Percentiles rank a stretch among this genome's conserved stretches.
Evolutionary conservation across 306 rosid species (phyloP).

Genomic region (Gastrolobium villosum): DNA sequence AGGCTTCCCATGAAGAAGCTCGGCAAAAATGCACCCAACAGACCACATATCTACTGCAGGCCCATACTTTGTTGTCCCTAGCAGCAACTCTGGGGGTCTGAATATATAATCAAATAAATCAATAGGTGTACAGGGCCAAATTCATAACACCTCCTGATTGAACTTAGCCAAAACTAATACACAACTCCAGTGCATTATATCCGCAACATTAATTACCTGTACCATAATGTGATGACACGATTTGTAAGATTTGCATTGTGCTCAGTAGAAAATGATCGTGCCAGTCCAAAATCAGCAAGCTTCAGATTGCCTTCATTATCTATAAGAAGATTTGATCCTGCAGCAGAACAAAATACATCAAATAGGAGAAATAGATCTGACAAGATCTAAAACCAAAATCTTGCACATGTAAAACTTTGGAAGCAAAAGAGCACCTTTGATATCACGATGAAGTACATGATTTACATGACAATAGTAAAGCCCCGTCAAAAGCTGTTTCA

Average conservation of each 20-base stretch:
- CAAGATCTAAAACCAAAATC: conserved; percentile 12
- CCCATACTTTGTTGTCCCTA: conserved; percentile 79
- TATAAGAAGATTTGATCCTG: conserved; percentile 84
- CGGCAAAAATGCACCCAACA: conserved; percentile 85
- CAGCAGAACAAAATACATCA: conserved; percentile 47
- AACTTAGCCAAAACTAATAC: conserved; percentile 20
- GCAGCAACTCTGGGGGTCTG: conserved; percentile 83
- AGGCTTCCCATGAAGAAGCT: conserved; percentile 78
- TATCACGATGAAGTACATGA: conserved; percentile 84
- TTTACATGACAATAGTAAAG: conserved; percentile 78
- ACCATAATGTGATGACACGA: conserved; percentile 85
- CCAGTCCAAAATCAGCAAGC: conserved; percentile 83
- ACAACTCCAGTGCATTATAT: not conserved
- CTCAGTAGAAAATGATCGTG: conserved; percentile 67
- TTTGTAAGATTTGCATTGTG: conserved; percentile 76
- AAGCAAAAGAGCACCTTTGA: conserved; percentile 63
- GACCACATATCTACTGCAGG: conserved; percentile 92
- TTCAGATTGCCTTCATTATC: conserved; percentile 84
- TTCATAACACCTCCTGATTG: not conserved
- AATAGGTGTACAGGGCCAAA: not conserved
- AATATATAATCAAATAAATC: conserved; percentile 46
- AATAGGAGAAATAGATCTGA: not conserved
- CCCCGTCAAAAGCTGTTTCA: conserved; percentile 78
- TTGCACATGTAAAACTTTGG: conserved; percentile 16
- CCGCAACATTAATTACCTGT: conserved; percentile 58